These are phyloP conservation scores for Lactuca saligna DNA, from an alignment of 129 eudicot species.

Conservation along the genomic window DNA sequence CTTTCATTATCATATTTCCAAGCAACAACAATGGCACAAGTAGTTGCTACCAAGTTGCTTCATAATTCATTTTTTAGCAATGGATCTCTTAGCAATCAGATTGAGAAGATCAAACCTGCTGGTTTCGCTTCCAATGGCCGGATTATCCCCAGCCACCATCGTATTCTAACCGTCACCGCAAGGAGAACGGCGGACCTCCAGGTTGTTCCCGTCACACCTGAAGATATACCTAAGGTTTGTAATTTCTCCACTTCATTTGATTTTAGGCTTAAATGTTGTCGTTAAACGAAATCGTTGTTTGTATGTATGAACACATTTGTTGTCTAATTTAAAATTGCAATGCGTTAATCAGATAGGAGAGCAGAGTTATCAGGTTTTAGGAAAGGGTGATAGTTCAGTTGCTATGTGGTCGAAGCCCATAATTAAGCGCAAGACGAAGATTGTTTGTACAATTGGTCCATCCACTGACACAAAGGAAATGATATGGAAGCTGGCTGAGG, in stretches of 20 bases:
- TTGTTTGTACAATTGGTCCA: slow-evolving; percentile 96
- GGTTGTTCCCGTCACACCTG: slow-evolving; percentile 69
- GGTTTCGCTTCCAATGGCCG: slow-evolving; percentile 35
- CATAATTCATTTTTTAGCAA: slow-evolving; percentile 41
- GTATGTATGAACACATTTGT: background rate
- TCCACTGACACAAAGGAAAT: slow-evolving; percentile 93
- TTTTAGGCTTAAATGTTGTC: background rate
- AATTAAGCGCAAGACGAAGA: slow-evolving; percentile 91
- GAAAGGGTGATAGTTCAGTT: slow-evolving; percentile 46
- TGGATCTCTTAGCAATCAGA: slow-evolving; percentile 36
- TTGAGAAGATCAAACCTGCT: slow-evolving; percentile 51
- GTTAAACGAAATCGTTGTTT: background rate
- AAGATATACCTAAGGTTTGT: slow-evolving; percentile 64
- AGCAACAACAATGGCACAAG: slow-evolving; percentile 54
- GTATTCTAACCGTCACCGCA: slow-evolving; percentile 39
- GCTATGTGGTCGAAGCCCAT: slow-evolving; percentile 80
- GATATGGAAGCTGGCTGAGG: slow-evolving; percentile 99
- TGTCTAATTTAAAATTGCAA: background rate
- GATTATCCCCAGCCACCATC: slow-evolving; percentile 19
- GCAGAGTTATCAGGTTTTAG: slow-evolving; percentile 42
- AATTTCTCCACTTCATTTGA: background rate
- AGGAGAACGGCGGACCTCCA: slow-evolving; percentile 49
- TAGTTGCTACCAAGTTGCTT: slow-evolving; percentile 62
- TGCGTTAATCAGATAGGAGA: slow-evolving; percentile 41
- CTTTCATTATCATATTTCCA: background rate